These are phyloP conservation scores for barrel medic (Medicago truncatula) DNA, from an alignment of 306 rosid genomes.

Conservation along the genomic window MtrunA17r5.0-ANR NC_053045.1:57965001-57965500, in stretches of 20 bases:
- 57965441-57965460: conserved; percentile 96
- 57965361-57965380: not conserved
- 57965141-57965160: not conserved
- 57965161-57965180: too few relatives aligned
- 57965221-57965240: too few relatives aligned
- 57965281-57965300: not conserved
- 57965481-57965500: conserved; percentile 41
- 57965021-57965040: too few relatives aligned
- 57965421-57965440: conserved; percentile 41
- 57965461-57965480: conserved; percentile 58
- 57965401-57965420: not conserved
- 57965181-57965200: too few relatives aligned
- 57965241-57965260: too few relatives aligned
- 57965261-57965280: too few relatives aligned
- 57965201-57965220: too few relatives aligned
- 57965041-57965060: too few relatives aligned
- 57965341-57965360: not conserved
- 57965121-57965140: not conserved
- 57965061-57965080: too few relatives aligned
- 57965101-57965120: not conserved
- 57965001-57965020: too few relatives aligned
- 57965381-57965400: not conserved
- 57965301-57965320: not conserved
- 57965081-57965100: too few relatives aligned
- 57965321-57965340: not conserved